A percentile compares a stretch with the other conserved stretches of the same genome.
Conservation (phyloP, 1,284 basidiomycete genomes). For the Kalmanozyma brasiliensis region DNA sequence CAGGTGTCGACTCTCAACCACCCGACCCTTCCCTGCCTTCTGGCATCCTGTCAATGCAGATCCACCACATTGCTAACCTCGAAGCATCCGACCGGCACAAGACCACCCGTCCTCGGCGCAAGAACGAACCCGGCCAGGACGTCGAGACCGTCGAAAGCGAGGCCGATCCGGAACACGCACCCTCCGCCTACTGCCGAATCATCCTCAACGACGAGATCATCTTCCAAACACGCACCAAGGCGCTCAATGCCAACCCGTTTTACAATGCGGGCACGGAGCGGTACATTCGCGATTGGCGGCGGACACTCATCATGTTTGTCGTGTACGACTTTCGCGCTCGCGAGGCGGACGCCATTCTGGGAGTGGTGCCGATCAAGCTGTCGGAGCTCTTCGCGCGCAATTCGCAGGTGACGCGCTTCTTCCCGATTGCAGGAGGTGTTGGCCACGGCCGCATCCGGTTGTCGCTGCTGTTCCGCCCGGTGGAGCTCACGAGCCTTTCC, state of each 20-base stretch:
- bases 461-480: slow-evolving; percentile 46
- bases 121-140: slow-evolving; percentile 50
- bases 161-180: slow-evolving; percentile 49
- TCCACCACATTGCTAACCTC: slow-evolving; percentile 59
- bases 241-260: slow-evolving; percentile 69
- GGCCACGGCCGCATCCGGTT: slow-evolving; percentile 44
- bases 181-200: slow-evolving; percentile 68
- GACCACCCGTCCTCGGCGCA: slow-evolving; percentile 31
- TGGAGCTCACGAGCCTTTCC: slow-evolving; percentile 18
- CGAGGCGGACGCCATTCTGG: slow-evolving; percentile 49
- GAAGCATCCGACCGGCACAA: slow-evolving; percentile 66
- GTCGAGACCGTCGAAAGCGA: slow-evolving; percentile 45
- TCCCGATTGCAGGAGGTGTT: slow-evolving; percentile 50
- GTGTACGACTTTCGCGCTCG: slow-evolving; percentile 66
- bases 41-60: slow-evolving; percentile 51
- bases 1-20: slow-evolving; percentile 42
- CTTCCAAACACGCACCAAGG: slow-evolving; percentile 70
- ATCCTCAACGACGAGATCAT: slow-evolving; percentile 70
- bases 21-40: slow-evolving; percentile 37
- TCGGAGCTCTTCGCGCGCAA: slow-evolving; percentile 40
- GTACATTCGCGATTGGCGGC: slow-evolving; percentile 70
- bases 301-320: slow-evolving; percentile 69
- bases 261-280: slow-evolving; percentile 71
- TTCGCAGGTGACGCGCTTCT: slow-evolving; percentile 54
- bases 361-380: slow-evolving; percentile 53